phyloP scores from a whole-genome alignment of 192 early-diverging fungal species.

The Phlyctochytrium bullatum region DNA sequence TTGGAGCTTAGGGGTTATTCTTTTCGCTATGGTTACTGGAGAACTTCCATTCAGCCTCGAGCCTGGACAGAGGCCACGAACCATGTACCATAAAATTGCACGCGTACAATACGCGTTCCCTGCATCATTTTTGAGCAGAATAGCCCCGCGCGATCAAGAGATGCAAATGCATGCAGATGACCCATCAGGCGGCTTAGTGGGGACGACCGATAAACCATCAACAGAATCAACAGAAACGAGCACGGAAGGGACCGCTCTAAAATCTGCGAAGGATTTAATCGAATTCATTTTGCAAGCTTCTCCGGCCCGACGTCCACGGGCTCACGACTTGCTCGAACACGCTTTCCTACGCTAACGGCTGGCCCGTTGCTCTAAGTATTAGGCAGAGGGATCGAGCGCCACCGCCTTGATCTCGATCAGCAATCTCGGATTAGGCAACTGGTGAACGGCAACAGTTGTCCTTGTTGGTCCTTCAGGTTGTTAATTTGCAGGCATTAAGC shows the following conservation, averaged over 20 bases:
- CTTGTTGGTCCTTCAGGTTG: slow-evolving; percentile 41
- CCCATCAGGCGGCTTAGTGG: too few species aligned
- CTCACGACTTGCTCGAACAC: too few species aligned
- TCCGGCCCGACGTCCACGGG: too few species aligned
- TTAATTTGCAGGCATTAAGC: neutral
- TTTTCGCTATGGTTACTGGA: slow-evolving; percentile 39
- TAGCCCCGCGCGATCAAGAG: too few species aligned
- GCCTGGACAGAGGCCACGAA: slow-evolving; percentile 39
- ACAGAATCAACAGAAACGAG: too few species aligned
- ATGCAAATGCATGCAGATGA: too few species aligned
- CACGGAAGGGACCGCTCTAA: too few species aligned
- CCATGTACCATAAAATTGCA: slow-evolving; percentile 62
- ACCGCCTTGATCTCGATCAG: slow-evolving; percentile 67
- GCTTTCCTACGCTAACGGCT: too few species aligned
- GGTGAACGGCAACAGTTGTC: slow-evolving; percentile 64
- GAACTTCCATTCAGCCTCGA: slow-evolving; percentile 37
- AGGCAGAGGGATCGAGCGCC: slow-evolving; percentile 51
- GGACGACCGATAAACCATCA: too few species aligned
- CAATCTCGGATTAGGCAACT: slow-evolving; percentile 61
- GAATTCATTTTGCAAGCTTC: too few species aligned
- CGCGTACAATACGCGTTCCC: slow-evolving; percentile 65
- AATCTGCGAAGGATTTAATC: too few species aligned
- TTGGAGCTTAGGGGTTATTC: slow-evolving; percentile 44
- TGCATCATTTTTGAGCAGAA: neutral
- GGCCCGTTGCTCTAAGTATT: too few species aligned